Base-by-base conservation (phyloP, 2,329 filamentous ascomycete species). In the Venturia carpophila region DNA sequence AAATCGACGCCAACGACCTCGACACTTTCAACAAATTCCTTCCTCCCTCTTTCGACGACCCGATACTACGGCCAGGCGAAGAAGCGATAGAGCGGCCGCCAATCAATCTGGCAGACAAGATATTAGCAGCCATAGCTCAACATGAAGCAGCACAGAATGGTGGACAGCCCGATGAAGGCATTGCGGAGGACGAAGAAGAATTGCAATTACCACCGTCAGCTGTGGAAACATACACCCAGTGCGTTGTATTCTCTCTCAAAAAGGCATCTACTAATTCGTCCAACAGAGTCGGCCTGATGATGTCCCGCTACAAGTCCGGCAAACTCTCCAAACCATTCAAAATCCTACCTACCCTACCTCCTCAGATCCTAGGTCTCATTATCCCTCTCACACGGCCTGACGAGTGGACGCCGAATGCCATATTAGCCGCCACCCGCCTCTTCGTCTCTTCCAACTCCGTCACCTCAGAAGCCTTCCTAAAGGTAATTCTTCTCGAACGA, bases 311-410 rank as follows among this genome's bases (percentile, higher is more conserved):
- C 80, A 96, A 96, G 78, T 93, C 90, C 17, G 94, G 94, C n/a
- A 93, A 93, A 69, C 83, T 99, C 41, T 94, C 94, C 24, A 99
- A 99, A 77, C 93, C 93, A 0, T 96, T 99, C 83, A 97, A 97
- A 78, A 92, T 97, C 69, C 83, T 99, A 10, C 94, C 94, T 2
- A 92, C 92, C 0, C 85, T 97, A 17, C 92, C 92, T 9, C 97
- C 92, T 92, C 90, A 94, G 73, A 89, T 91, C 24, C 89, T 96
- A 45, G 84, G 96, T 70, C 82, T 87, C 68, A 85, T 96, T 65
- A 56, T 67, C n/a, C 65, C 64, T 17, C 61, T 67, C 27, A 96
- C 92, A n/a, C 84, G 87, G 39, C 92, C 93, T 5, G 88, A 94
- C 67, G 78, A 78, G 67, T 89, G 86, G 86, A 91, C 91, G 1